Percentiles rank a stretch among this genome's conserved stretches.
These are phyloP conservation scores for Xylariaceae sp. DNA, from an alignment of 2,329 filamentous ascomycete genomes.

Conservation along the genomic window DNA sequence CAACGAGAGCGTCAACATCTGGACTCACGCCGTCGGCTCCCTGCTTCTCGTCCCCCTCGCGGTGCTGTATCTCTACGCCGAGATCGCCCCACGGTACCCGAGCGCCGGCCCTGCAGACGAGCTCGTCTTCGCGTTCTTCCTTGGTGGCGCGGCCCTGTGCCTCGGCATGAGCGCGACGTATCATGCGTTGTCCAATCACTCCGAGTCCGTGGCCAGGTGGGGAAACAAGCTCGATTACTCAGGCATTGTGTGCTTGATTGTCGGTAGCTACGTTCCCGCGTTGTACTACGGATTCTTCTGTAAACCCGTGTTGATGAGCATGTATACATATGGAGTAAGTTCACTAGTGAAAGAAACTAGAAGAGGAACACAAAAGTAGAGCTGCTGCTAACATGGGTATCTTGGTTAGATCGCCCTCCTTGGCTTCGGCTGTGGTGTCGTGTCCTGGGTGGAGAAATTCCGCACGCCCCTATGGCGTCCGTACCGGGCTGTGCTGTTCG, in stretches of 20 bases:
- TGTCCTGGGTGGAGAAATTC: slow-evolving; percentile 78
- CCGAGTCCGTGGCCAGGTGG: slow-evolving; percentile 68
- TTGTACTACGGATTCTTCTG: slow-evolving; percentile 84
- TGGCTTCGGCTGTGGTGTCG: slow-evolving; percentile 68
- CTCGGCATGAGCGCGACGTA: slow-evolving; percentile 80
- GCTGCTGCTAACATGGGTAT: slow-evolving; percentile 2
- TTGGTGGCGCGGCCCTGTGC: slow-evolving; percentile 67
- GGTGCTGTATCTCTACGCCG: slow-evolving; percentile 50
- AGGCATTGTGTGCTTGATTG: slow-evolving; percentile 87
- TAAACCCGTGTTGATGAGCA: slow-evolving; percentile 57
- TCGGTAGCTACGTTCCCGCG: slow-evolving; percentile 84
- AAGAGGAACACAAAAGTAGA: background rate
- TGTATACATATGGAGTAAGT: slow-evolving; percentile 73
- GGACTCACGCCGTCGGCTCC: slow-evolving; percentile 63
- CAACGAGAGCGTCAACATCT: slow-evolving; percentile 62
- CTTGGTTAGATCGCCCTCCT: slow-evolving; percentile 66
- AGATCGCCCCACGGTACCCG: slow-evolving; percentile 62
- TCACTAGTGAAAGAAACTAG: background rate
- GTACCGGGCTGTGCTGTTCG: slow-evolving; percentile 84
- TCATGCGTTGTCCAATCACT: slow-evolving; percentile 84
- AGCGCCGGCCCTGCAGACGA: slow-evolving; percentile 60
- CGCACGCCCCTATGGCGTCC: slow-evolving; percentile 78
- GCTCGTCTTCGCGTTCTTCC: slow-evolving; percentile 74
- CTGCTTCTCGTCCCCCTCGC: slow-evolving; percentile 49
- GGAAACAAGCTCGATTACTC: slow-evolving; percentile 94